A percentile compares a stretch with the other conserved stretches of the same genome.
These are phyloP conservation scores for Globisporangium okanoganense DNA, from an alignment of 352 stramenopile genomes.

Conservation along the genomic window DNA sequence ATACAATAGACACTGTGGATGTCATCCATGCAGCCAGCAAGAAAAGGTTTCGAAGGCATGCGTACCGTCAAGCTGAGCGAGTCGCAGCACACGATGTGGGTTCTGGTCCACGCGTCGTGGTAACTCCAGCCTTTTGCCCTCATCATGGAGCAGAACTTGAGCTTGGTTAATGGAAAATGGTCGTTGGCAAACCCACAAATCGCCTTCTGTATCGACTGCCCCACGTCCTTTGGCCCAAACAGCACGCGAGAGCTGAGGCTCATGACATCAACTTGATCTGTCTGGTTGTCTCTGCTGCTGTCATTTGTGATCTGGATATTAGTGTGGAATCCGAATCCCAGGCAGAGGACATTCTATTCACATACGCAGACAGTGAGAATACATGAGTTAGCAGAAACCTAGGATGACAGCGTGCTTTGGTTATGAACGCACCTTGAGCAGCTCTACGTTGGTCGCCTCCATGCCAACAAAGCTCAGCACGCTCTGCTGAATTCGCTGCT, in stretches of 20 bases:
- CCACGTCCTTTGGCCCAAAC: conserved; percentile 1
- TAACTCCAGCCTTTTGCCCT: not conserved
- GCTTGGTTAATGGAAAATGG: not conserved
- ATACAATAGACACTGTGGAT: not conserved
- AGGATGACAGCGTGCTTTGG: not conserved
- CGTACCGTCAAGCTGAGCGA: conserved; percentile 8
- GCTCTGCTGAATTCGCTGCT: conserved; percentile 6
- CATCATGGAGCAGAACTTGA: conserved; percentile 7
- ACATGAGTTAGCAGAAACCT: not conserved
- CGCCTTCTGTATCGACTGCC: not conserved
- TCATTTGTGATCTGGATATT: conserved; percentile 10
- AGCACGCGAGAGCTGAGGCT: conserved; percentile 6
- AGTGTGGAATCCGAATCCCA: conserved; percentile 15
- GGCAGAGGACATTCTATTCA: conserved; percentile 17
- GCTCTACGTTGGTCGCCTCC: conserved; percentile 19
- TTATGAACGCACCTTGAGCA: conserved; percentile 17
- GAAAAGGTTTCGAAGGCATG: not conserved
- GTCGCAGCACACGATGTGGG: conserved; percentile 11
- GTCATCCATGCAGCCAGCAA: not conserved
- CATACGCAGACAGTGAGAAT: not conserved
- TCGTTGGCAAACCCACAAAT: conserved; percentile 5
- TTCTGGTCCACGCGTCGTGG: conserved; percentile 6
- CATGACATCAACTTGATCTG: conserved; percentile 1
- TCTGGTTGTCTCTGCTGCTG: not conserved
- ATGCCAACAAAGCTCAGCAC: conserved; percentile 14